Evolutionary conservation across 192 early-diverging fungal genomes (phyloP).

Genomic region (Helicostylum pulchrum): DNA sequence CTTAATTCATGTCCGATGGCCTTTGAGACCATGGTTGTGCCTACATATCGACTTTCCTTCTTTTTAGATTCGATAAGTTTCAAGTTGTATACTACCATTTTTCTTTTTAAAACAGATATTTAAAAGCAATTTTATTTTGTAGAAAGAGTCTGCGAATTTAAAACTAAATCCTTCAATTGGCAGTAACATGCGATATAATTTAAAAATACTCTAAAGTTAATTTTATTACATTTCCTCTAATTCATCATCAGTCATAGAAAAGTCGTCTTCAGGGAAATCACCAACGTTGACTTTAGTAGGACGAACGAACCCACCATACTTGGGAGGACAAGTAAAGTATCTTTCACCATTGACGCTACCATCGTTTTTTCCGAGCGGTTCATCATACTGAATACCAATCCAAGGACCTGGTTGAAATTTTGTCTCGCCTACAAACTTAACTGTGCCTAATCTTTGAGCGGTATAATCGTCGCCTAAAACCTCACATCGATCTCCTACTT

Average conservation of each 20-base stretch:
- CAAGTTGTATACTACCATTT: too few relatives aligned
- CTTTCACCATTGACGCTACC: constrained; percentile 73
- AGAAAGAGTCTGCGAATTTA: too few relatives aligned
- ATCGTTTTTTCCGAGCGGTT: constrained; percentile 93
- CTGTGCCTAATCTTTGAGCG: constrained; percentile 57
- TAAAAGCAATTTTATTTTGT: too few relatives aligned
- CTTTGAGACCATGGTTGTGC: too few relatives aligned
- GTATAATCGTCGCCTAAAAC: constrained; percentile 57
- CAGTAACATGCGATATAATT: too few relatives aligned
- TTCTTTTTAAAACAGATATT: too few relatives aligned
- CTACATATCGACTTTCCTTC: too few relatives aligned
- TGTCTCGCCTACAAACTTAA: constrained; percentile 65
- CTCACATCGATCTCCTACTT: constrained; percentile 80
- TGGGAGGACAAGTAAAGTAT: constrained; percentile 75
- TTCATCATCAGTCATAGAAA: constrained; percentile 65
- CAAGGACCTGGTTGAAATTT: constrained; percentile 85
- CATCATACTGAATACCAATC: constrained; percentile 95
- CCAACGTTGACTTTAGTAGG: constrained; percentile 88
- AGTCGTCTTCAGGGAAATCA: constrained; percentile 90
- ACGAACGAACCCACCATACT: constrained; percentile 86
- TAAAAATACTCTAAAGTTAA: too few relatives aligned
- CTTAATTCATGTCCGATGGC: too few relatives aligned
- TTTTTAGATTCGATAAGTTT: too few relatives aligned
- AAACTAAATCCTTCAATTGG: too few relatives aligned
- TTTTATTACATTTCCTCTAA: constrained; percentile 55